These are phyloP conservation scores for Thelonectria rubi DNA, from an alignment of 2,329 filamentous ascomycete species.

Conservation along the genomic window DNA sequence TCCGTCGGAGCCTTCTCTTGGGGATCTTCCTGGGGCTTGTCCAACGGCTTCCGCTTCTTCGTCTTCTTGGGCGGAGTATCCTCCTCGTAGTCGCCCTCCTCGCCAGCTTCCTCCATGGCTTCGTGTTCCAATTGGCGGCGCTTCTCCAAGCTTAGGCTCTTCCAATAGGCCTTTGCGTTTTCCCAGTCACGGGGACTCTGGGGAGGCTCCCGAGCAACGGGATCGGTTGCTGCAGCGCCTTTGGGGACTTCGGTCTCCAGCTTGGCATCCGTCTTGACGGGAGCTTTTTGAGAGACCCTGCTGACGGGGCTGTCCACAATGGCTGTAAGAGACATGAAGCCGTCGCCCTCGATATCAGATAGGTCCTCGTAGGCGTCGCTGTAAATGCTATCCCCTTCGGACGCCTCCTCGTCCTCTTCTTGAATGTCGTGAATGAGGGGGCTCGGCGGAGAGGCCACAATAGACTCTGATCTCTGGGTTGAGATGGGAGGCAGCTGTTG, in stretches of 20 bases:
- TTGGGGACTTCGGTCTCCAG: constrained; percentile 23
- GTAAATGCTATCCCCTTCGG: constrained; percentile 69
- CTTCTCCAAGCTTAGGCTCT: constrained; percentile 68
- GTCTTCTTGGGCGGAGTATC: constrained; percentile 45
- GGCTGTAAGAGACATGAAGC: constrained; percentile 78
- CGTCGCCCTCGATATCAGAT: constrained; percentile 69
- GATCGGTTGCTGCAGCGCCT: constrained; percentile 2
- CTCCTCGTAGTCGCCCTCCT: constrained; percentile 52
- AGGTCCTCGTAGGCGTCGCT: constrained; percentile 82
- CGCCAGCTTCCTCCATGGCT: constrained; percentile 61
- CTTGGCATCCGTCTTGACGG: constrained; percentile 38
- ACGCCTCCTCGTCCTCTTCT: constrained; percentile 56
- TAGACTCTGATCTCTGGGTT: constrained; percentile 34
- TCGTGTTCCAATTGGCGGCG: constrained; percentile 69
- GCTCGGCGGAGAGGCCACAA: constrained; percentile 21
- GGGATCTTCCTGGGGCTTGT: constrained; percentile 14
- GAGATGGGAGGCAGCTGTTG: constrained; percentile 16
- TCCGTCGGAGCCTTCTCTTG: constrained; percentile 20
- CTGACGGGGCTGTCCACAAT: constrained; percentile 68
- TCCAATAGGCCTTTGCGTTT: constrained; percentile 75
- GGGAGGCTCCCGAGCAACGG: constrained; percentile 5
- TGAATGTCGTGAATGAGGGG: constrained; percentile 48
- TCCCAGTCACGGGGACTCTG: constrained; percentile 66
- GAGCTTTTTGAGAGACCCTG: constrained; percentile 34
- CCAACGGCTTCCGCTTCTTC: constrained; percentile 47